Conservation (phyloP, 768 basidiomycete genomes). For the Calvatia gigantea region DNA sequence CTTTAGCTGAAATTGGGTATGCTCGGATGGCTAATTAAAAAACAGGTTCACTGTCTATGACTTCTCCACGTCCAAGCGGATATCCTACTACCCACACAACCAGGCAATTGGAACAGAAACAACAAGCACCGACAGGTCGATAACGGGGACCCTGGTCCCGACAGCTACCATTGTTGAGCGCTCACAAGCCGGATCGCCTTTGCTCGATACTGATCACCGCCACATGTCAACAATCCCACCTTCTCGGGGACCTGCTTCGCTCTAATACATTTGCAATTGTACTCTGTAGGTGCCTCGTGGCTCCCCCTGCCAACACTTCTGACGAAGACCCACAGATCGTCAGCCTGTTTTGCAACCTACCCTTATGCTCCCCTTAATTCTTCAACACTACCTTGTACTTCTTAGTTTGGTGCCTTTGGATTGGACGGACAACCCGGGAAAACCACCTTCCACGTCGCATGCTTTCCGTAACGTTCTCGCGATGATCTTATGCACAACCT, state of each 20-base stretch:
- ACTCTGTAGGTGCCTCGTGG: slow-evolving; percentile 9
- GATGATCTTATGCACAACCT: background rate
- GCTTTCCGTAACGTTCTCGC: background rate
- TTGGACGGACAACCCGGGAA: background rate
- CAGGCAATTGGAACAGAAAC: slow-evolving; percentile 46
- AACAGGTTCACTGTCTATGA: slow-evolving; percentile 87
- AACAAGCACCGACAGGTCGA: slow-evolving; percentile 39
- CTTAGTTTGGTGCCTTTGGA: slow-evolving; percentile 1
- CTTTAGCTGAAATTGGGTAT: background rate
- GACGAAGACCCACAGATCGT: background rate
- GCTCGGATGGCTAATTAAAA: background rate
- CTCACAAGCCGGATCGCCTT: slow-evolving; percentile 43
- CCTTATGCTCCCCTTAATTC: background rate
- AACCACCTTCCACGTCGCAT: background rate
- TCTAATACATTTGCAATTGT: background rate
- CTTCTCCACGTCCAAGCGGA: slow-evolving; percentile 65
- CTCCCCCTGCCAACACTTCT: background rate
- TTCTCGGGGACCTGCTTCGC: background rate
- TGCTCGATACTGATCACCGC: slow-evolving; percentile 29
- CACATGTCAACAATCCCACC: slow-evolving; percentile 21
- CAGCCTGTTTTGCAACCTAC: background rate
- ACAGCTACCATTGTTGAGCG: slow-evolving; percentile 47
- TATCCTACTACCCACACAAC: slow-evolving; percentile 88
- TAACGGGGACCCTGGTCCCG: slow-evolving; percentile 38
- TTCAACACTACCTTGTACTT: background rate